These are phyloP conservation scores for Pestalotiopsis sp. DNA, from an alignment of 2,329 filamentous ascomycete genomes.

Conservation along the genomic window DNA sequence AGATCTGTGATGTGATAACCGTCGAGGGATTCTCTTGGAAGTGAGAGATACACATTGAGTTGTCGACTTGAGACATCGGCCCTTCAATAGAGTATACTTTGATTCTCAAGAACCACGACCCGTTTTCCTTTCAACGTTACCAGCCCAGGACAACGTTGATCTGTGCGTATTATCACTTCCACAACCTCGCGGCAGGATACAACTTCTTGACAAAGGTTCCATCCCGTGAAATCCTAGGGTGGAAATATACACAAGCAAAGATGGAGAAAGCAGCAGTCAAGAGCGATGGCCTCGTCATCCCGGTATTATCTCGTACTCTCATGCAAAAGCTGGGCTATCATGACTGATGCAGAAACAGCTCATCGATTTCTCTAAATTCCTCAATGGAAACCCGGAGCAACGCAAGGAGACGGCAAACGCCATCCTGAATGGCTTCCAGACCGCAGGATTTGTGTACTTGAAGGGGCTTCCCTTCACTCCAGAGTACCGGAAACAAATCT, in stretches of 20 bases:
- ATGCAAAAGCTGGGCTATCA: not conserved
- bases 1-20: not conserved
- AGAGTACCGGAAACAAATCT: constrained; percentile 62
- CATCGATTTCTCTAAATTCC: constrained; percentile 78
- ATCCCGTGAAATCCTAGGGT: not conserved
- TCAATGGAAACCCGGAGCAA: constrained; percentile 61
- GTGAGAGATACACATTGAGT: no score
- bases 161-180: no score
- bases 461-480: constrained; percentile 74
- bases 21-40: no score
- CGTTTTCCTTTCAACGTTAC: no score
- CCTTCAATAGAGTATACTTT: no score
- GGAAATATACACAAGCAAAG: not conserved
- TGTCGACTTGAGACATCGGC: no score
- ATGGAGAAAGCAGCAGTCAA: constrained; percentile 50
- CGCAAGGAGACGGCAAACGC: constrained; percentile 69
- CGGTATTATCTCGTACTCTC: constrained; percentile 37
- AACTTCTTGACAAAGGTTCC: not conserved
- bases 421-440: constrained; percentile 80
- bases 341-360: constrained; percentile 51
- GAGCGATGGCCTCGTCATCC: constrained; percentile 57
- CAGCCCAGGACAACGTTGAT: no score
- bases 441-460: constrained; percentile 87
- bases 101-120: no score
- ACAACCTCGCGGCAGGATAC: no score